These are phyloP conservation scores for Populus pruinosa DNA, from an alignment of 345 rosid genomes.

Conservation along the genomic window DNA sequence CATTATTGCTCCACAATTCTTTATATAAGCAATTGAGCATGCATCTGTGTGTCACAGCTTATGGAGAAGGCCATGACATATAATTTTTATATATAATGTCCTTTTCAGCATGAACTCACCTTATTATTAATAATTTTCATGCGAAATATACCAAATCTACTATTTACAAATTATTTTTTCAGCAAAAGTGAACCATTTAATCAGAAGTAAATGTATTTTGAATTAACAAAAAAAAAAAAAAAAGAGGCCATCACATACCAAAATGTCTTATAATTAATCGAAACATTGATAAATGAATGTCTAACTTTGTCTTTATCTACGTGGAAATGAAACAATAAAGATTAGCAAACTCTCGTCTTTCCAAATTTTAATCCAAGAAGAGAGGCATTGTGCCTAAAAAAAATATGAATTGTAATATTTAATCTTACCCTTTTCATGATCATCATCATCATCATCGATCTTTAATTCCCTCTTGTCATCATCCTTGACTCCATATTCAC, in stretches of 20 bases:
- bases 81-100: background rate
- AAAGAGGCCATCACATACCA: background rate
- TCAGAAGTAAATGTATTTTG: no score
- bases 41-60: background rate
- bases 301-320: conserved; percentile 10
- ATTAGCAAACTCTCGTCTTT: background rate
- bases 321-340: background rate
- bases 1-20: background rate
- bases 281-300: conserved; percentile 12
- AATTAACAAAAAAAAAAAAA: background rate
- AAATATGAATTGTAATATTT: background rate
- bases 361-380: background rate
- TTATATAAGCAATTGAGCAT: background rate
- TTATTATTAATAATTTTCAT: background rate
- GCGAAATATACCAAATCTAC: no score
- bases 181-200: no score
- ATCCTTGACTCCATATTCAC: background rate
- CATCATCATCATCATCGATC: background rate
- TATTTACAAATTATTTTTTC: background rate
- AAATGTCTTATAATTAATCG: background rate
- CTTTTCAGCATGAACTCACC: background rate
- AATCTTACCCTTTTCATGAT: background rate
- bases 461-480: background rate
- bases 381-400: conserved; percentile 1
- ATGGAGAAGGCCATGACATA: background rate